A percentile compares a stretch with the other conserved stretches of the same genome.
Conservation (phyloP, 2,329 filamentous ascomycete species). For the Paraphaeosphaeria sporulosa region DNA sequence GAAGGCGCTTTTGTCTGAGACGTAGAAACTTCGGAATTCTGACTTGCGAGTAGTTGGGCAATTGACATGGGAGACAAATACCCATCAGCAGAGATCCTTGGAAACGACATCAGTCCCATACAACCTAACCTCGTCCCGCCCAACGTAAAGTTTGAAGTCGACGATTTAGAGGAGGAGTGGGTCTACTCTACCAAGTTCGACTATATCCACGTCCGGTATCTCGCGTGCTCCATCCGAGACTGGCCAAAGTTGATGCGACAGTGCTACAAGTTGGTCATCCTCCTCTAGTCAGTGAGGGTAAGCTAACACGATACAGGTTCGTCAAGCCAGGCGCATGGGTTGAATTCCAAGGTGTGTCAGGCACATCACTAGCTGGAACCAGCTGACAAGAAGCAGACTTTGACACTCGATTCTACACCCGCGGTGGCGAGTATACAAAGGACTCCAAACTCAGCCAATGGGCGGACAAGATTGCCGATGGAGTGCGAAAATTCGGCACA, state of each 20-base stretch:
- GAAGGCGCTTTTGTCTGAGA: no score
- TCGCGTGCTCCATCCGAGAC: conserved; percentile 32
- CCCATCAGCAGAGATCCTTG: conserved; percentile 43
- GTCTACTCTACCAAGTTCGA: conserved; percentile 36
- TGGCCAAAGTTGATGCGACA: conserved; percentile 34
- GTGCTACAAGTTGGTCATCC: conserved; percentile 34
- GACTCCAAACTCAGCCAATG: conserved; percentile 26
- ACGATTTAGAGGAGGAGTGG: conserved; percentile 47
- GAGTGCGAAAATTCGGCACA: conserved; percentile 49
- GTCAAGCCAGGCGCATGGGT: conserved; percentile 45
- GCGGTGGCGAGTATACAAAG: conserved; percentile 23
- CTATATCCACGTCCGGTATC: conserved; percentile 34
- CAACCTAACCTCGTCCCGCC: conserved; percentile 46
- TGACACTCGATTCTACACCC: conserved; percentile 32
- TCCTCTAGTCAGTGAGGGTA: neutral
- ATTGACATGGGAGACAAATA: conserved; percentile 40
- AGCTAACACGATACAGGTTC: conserved; percentile 31
- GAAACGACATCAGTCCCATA: conserved; percentile 46
- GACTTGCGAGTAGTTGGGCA: conserved; percentile 25
- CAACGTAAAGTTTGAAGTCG: conserved; percentile 47
- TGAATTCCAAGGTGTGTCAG: conserved; percentile 27
- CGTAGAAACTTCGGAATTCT: no score
- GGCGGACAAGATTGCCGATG: conserved; percentile 42
- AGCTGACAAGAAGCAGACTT: conserved; percentile 22
- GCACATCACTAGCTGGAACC: neutral